Base-by-base conservation (phyloP, 257 asterid species). In the Gardenia jasminoides region DNA sequence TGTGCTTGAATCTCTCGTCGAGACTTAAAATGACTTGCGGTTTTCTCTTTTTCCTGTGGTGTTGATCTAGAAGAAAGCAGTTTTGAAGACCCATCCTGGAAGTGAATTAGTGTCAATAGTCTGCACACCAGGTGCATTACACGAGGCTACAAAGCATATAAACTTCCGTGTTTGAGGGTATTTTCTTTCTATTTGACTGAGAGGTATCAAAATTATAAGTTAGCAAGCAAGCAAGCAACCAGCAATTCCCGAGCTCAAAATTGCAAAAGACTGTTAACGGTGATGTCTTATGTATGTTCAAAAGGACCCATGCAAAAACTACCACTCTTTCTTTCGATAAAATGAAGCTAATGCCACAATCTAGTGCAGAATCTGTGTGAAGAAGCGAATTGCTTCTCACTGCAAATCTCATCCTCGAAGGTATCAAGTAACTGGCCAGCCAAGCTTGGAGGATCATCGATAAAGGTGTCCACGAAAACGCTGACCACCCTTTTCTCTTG, bases 381-480 rank as follows among this genome's bases (percentile, higher is more conserved):
- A 24, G 88, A 86, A 3, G 61, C 83, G 20, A 83, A 85, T 77
- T 90, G 78, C 72, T 86, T 81, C 86, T 88, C 88, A 72, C 78
- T 68, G 36, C 88, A 88, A 28, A 93, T 80, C 69, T 86, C 84
- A 62, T 93, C 92, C 10, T 85, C 81, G 82, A 93, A 93, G 0
- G 94, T 80, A 59, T 93, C 91, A 1, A 90, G 79, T 20, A 93
- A 94, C 56, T 93, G 98, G 24, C 84, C 97, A 1, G 96, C 93
- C 79, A 93, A 89, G 76, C 92, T 86, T 13, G 86, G 83, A 0
- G 92, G 92, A 65, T 92, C 98, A 39, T 90, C 92, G 10, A 87
- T 59, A 47, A 93, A 88, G 17, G 97, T 88, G 72, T 92, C 93
- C 12, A 93, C 85, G 65, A 87, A 90, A n/a, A 84, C 92, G 30